Base-by-base conservation (phyloP, 345 rosid species). In the Brassica cretica region DNA sequence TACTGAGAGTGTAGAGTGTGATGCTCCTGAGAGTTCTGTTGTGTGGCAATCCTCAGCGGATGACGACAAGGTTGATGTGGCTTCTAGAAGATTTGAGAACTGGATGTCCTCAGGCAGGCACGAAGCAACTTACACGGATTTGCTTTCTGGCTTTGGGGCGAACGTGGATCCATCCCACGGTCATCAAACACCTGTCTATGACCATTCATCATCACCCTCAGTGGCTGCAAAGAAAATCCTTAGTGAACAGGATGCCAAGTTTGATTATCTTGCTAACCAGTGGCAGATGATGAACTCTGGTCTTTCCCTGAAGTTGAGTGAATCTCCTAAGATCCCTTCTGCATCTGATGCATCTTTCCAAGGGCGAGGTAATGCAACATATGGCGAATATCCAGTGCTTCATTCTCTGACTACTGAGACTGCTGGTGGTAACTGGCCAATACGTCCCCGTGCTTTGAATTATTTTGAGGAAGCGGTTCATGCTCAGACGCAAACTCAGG, bases 71-170 rank as follows among this genome's bases (percentile, higher is more conserved):
- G 74, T 82, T 74, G 90, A 84, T 53, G 78, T 79, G 58, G 79
- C 76, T 76, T 80, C 85, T 33, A 86, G 81, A 83, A 84, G 87
- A 80, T 88, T 63, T 12, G 95, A 90, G 35, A 87, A 71, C 81
- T 82, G 85, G 90, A 72, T 81, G 80, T 29, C 83, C 21, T 64
- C 84, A 5, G 84, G 82, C 69, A 84, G 88, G 82, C 89, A 81
- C 15, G 93, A 84, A 51, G 82, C 87, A 27, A 76, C 85, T 61
- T 90, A 80, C 25, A 76, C 96, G 0, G 93, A 90, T 78, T 74
- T 90, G 73, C 91, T 90, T 24, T 86, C 93, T 0, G 91, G 91
- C 24, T 85, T 87, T 32, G 90, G 91, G 11, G 33, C 71, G 59
- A 85, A 80, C 72, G 46, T 81, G 27, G 85, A 84, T 70, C 71